These are phyloP conservation scores for Quercus wislizeni DNA, from an alignment of 306 rosid species.

Conservation along the genomic window DNA sequence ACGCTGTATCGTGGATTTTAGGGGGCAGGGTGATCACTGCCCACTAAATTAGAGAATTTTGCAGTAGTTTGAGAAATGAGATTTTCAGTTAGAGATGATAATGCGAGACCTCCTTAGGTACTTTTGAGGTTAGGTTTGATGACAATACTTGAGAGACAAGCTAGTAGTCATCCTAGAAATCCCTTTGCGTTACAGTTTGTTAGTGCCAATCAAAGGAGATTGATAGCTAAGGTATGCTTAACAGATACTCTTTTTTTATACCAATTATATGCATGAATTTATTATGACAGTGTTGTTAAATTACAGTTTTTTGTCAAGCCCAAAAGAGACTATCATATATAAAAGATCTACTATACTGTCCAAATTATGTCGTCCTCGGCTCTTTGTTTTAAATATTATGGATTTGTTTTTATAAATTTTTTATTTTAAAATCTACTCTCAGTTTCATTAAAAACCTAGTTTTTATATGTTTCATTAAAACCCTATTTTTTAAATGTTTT, in stretches of 20 bases:
- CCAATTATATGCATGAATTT: too few species aligned
- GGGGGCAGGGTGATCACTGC: neutral
- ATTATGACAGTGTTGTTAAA: too few species aligned
- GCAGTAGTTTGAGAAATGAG: neutral
- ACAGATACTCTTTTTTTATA: neutral
- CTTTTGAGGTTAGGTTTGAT: neutral
- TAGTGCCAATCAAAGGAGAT: neutral
- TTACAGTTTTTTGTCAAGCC: too few species aligned
- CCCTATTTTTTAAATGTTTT: too few species aligned
- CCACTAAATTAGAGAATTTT: neutral
- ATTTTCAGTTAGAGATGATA: neutral
- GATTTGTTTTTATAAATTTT: too few species aligned
- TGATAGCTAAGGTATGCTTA: constrained; percentile 5
- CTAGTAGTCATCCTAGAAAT: neutral
- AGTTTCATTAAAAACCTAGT: too few species aligned
- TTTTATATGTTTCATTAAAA: too few species aligned
- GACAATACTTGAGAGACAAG: neutral
- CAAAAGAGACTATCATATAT: too few species aligned
- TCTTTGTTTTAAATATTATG: too few species aligned
- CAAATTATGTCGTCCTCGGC: too few species aligned
- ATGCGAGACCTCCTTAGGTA: neutral
- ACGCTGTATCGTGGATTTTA: neutral
- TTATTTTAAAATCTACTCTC: too few species aligned
- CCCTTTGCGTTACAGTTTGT: neutral
- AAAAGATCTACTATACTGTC: too few species aligned